A percentile compares a stretch with the other conserved stretches of the same genome.
phyloP scores from a whole-genome alignment of 805 yeast genomes.

The Candida boidinii region DNA sequence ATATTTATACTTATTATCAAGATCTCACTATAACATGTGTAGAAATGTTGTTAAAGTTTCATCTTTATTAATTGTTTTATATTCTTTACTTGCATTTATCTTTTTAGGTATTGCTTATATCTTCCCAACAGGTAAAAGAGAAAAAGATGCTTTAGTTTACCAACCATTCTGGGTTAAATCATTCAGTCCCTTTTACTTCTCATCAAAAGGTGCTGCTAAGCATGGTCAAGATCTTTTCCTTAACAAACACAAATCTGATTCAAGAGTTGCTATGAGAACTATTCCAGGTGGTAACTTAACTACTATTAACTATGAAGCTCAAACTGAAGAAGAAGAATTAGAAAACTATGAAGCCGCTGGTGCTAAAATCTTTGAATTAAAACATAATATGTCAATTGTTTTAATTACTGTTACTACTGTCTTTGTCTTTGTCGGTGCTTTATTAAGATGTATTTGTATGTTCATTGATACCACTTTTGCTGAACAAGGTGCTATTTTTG shows the following conservation, averaged over 20 bases:
- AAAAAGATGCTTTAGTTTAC: constrained; percentile 42
- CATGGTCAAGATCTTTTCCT: constrained; percentile 17
- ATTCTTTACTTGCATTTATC: constrained; percentile 43
- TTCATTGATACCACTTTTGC: constrained; percentile 26
- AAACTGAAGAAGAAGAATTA: constrained; percentile 10
- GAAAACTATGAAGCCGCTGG: constrained; percentile 14
- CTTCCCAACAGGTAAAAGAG: constrained; percentile 44
- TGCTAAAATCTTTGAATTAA: constrained; percentile 20
- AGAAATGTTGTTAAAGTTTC: constrained; percentile 47
- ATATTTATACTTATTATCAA: constrained; percentile 44
- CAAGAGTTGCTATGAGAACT: constrained; percentile 14
- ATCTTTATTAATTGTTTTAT: constrained; percentile 35
- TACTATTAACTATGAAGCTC: constrained; percentile 4
- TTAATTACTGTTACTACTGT: constrained; percentile 38
- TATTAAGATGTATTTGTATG: constrained; percentile 40
- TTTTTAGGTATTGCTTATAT: constrained; percentile 44
- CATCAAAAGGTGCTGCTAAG: constrained; percentile 40
- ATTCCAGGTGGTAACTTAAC: constrained; percentile 18
- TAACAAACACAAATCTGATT: constrained; percentile 9
- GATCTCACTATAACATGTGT: constrained; percentile 38
- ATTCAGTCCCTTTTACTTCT: constrained; percentile 51
- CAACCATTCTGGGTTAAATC: constrained; percentile 78
- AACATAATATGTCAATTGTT: constrained; percentile 43
- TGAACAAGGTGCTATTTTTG: constrained; percentile 33
- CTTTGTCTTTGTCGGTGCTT: constrained; percentile 40